These are phyloP conservation scores for Macrocybe gigantea DNA, from an alignment of 768 basidiomycete genomes.

Conservation along the genomic window DNA sequence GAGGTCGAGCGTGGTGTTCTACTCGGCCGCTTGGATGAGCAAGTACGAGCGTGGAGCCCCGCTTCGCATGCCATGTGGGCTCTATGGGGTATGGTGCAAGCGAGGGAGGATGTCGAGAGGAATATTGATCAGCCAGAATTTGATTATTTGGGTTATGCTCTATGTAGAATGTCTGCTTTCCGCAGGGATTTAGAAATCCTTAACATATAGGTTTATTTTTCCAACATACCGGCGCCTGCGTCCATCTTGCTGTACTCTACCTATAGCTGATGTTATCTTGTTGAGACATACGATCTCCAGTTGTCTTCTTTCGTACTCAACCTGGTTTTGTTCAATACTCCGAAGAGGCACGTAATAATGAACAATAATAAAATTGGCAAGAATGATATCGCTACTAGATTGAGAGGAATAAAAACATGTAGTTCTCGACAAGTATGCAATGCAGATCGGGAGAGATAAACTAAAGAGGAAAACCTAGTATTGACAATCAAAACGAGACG, in stretches of 20 bases:
- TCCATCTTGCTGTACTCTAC: too few relatives aligned
- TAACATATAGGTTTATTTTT: conserved; percentile 31
- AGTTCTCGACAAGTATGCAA: conserved; percentile 15
- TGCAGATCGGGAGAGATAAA: neutral
- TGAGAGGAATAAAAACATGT: conserved; percentile 43
- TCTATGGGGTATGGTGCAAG: conserved; percentile 92
- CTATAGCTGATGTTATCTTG: too few relatives aligned
- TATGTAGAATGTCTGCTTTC: conserved; percentile 60
- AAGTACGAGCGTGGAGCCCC: conserved; percentile 86
- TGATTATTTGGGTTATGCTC: conserved; percentile 84
- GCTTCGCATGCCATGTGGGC: conserved; percentile 91
- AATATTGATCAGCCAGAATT: conserved; percentile 67
- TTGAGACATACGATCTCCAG: too few relatives aligned
- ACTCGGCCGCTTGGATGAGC: conserved; percentile 60
- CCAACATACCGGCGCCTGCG: too few relatives aligned
- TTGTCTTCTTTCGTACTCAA: too few relatives aligned
- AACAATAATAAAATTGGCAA: conserved; percentile 11
- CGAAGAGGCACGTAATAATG: neutral
- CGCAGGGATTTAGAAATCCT: conserved; percentile 38
- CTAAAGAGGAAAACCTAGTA: conserved; percentile 6
- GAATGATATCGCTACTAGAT: conserved; percentile 28
- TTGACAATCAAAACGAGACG: conserved; percentile 6
- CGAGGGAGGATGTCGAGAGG: conserved; percentile 64
- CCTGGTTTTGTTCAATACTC: neutral
- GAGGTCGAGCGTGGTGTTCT: conserved; percentile 34